Evolutionary conservation across 768 basidiomycete species (phyloP).

Genomic region (Mycena albidolilacea): DNA sequence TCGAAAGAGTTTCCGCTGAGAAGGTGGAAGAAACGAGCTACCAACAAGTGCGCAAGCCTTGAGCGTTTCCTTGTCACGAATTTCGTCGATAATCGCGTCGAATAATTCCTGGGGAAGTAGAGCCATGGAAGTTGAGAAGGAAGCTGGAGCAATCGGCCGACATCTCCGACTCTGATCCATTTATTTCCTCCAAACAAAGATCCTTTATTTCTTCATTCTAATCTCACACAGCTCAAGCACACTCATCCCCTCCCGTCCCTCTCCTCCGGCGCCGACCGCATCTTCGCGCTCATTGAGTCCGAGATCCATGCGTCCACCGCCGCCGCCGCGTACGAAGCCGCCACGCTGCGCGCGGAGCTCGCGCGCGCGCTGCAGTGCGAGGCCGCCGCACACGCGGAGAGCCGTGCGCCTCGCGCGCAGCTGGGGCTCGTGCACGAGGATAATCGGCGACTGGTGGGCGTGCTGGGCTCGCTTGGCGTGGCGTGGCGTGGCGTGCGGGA

Average conservation of each 20-base stretch:
- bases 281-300: slow-evolving; percentile 27
- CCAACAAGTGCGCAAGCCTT: slow-evolving; percentile 23
- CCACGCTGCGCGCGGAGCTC: not conserved
- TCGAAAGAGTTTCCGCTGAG: slow-evolving; percentile 19
- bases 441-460: not conserved
- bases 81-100: slow-evolving; percentile 24
- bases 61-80: not conserved
- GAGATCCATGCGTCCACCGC: slow-evolving; percentile 18
- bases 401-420: not conserved
- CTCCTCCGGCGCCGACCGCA: not conserved
- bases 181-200: too few species aligned
- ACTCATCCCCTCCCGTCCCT: not conserved
- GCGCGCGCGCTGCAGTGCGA: not conserved
- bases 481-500: not conserved
- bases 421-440: not conserved
- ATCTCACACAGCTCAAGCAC: not conserved
- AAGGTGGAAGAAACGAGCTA: slow-evolving; percentile 15
- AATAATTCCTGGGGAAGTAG: slow-evolving; percentile 17
- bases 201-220: too few species aligned
- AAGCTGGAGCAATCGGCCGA: too few species aligned
- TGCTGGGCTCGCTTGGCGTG: too few species aligned
- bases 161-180: too few species aligned
- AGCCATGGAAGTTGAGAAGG: not conserved
- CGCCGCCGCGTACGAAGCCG: slow-evolving; percentile 16
- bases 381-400: not conserved